Base-by-base conservation (phyloP, 1,139 yeast genomes). In the Yamadazyma trypodendri region DNA sequence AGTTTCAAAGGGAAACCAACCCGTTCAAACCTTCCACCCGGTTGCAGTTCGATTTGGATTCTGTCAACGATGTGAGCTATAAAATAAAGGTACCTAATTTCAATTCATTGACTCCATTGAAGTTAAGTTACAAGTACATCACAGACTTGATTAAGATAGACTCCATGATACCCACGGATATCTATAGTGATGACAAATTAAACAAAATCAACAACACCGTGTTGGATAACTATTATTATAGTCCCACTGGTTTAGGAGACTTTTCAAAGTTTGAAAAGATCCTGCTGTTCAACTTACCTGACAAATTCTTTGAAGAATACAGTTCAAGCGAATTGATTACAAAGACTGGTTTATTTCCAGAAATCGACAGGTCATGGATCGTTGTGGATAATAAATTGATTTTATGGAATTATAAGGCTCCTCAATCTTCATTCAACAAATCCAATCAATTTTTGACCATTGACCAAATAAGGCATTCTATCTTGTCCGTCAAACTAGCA, bases 351-450 rank as follows among this genome's bases (percentile, higher is more conserved):
- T 64, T 90, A 34, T 83, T 92, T 49, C 79, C 92, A 0, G 90
- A 84, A 42, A 76, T 92, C 29, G 79, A 81, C 44, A 77, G 96
- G 44, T 81, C 92, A 7, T 92, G 97, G 97, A 76, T 90, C 33
- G 80, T 87, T 2, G 80, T 84, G 28, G 97, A 89, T 58, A 84
- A 84, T 54, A 81, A 84, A 52, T 69, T 94, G 51, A 77, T 85
- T 28, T 72, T 94, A 27, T 92, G 98, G 98, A 82, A 84, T 55
- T 83, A 79, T 55, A 68, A 66, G 43, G 79, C 80, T 35, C 76
- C 82, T 2, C 78, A 75, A 42, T 65, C 72, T 3, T 68, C 75
- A 8, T 69, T 69, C 47, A 68, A 68, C 46, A 62, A 50, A 63
- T 59, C 84, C 9, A 66, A 79, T 10, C 94, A 85, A 45, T 85